These are phyloP conservation scores for Aspergillus hancockii DNA, from an alignment of 495 filamentous ascomycete species.

Conservation along the genomic window DNA sequence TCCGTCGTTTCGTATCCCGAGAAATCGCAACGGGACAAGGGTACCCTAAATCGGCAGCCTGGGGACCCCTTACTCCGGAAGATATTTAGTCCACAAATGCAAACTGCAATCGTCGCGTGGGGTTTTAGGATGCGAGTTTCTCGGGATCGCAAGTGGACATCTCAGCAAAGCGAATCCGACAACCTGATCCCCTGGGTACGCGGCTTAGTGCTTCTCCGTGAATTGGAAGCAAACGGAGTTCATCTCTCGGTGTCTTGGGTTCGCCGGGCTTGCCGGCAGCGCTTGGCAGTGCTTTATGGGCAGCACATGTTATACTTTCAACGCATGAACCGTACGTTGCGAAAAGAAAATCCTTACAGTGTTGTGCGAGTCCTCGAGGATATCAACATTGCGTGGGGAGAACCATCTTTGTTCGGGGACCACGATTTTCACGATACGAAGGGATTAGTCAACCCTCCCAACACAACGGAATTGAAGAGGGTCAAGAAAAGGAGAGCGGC, in stretches of 20 bases:
- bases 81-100: slow-evolving; percentile 49
- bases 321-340: slow-evolving; percentile 38
- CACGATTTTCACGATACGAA: slow-evolving; percentile 15
- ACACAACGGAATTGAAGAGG: slow-evolving; percentile 17
- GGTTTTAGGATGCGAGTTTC: slow-evolving; percentile 51
- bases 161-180: slow-evolving; percentile 10
- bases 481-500: background rate
- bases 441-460: slow-evolving; percentile 30
- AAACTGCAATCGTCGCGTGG: slow-evolving; percentile 59
- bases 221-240: slow-evolving; percentile 49
- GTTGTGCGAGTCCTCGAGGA: slow-evolving; percentile 31
- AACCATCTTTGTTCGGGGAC: slow-evolving; percentile 28
- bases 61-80: slow-evolving; percentile 30
- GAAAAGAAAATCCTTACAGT: slow-evolving; percentile 36
- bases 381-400: slow-evolving; percentile 39
- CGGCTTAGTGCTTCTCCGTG: slow-evolving; percentile 52
- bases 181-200: slow-evolving; percentile 45
- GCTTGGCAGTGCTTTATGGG: slow-evolving; percentile 54
- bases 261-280: slow-evolving; percentile 43
- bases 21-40: background rate
- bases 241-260: slow-evolving; percentile 38
- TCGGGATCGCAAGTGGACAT: slow-evolving; percentile 10
- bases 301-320: slow-evolving; percentile 27
- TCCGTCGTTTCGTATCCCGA: slow-evolving; percentile 3
- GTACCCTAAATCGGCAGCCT: background rate